Percentiles rank a stretch among this genome's conserved stretches.
phyloP scores from a whole-genome alignment of 129 eudicot genomes.

The Heracleum sosnowskyi region DNA sequence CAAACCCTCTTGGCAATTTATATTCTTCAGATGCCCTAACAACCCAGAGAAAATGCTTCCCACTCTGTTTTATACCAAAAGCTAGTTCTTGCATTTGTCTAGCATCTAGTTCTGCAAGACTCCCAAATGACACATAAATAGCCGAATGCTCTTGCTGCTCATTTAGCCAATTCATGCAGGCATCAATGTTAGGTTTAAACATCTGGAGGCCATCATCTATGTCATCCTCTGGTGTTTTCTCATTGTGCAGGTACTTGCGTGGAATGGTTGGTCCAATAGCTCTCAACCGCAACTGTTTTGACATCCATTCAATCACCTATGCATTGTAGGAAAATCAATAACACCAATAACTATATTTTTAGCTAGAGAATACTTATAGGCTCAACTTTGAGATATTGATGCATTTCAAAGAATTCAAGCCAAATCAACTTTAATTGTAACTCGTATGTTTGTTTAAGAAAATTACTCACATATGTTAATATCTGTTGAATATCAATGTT shows the following conservation, averaged over 20 bases:
- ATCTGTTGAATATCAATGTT: too few species aligned
- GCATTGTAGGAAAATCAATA: neutral
- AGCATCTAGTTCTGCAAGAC: too few species aligned
- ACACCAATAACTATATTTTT: neutral
- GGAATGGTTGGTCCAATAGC: neutral
- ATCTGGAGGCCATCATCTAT: neutral
- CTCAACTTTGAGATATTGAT: neutral
- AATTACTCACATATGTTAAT: too few species aligned
- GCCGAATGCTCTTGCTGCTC: conserved; percentile 10
- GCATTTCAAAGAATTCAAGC: neutral
- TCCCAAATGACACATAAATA: conserved; percentile 26
- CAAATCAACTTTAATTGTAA: too few species aligned
- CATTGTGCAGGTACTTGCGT: neutral
- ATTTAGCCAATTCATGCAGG: conserved; percentile 28
- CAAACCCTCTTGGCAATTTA: too few species aligned
- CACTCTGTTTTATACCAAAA: too few species aligned
- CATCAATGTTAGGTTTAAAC: conserved; percentile 14
- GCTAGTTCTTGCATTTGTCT: too few species aligned
- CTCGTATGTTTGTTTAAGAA: too few species aligned
- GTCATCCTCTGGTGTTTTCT: too few species aligned
- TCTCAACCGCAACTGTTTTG: neutral
- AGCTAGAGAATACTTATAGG: neutral
- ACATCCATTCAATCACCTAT: too few species aligned
- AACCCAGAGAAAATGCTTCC: too few species aligned
- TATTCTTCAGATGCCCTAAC: too few species aligned